phyloP scores from a whole-genome alignment of 2,329 filamentous ascomycete genomes.

The Fusarium sp. region DNA sequence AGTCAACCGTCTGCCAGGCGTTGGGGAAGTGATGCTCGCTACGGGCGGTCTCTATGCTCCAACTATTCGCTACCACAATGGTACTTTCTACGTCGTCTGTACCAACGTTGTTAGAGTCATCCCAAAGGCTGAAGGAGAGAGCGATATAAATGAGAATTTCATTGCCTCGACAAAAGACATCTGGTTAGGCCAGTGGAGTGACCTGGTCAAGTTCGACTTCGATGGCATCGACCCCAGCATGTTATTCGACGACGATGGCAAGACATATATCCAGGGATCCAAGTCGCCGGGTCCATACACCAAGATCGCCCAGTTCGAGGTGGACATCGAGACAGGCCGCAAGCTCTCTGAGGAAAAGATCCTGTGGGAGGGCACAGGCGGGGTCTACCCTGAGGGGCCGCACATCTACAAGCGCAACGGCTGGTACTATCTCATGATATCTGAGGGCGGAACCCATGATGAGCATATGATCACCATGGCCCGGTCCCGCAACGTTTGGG shows the following conservation, averaged over 20 bases:
- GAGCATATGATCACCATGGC: conserved; percentile 31
- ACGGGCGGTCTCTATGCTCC: conserved; percentile 15
- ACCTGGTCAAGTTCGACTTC: conserved; percentile 19
- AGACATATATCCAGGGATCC: conserved; percentile 18
- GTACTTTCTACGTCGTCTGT: conserved; percentile 20
- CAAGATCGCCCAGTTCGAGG: conserved; percentile 14
- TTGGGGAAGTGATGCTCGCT: conserved; percentile 9
- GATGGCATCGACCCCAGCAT: conserved; percentile 17
- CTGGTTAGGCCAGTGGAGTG: conserved; percentile 20
- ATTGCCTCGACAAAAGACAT: conserved; percentile 8
- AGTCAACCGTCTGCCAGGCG: conserved; percentile 10
- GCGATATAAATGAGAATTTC: conserved; percentile 11
- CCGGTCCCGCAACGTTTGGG: conserved; percentile 7
- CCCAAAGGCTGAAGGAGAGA: background rate
- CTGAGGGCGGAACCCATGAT: conserved; percentile 17
- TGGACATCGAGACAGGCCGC: conserved; percentile 6
- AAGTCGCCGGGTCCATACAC: conserved; percentile 6
- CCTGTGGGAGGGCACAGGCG: conserved; percentile 2
- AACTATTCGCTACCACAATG: conserved; percentile 10
- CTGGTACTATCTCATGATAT: conserved; percentile 23
- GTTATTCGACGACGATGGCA: conserved; percentile 10
- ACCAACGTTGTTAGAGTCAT: conserved; percentile 12
- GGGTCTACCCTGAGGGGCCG: conserved; percentile 15
- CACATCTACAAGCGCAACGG: conserved; percentile 25
- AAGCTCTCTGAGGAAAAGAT: conserved; percentile 11